Evolutionary conservation across 495 filamentous ascomycete species (phyloP), one percentile per base, ranked within the genome.

Genomic region (Penicillium maclennaniae): DNA sequence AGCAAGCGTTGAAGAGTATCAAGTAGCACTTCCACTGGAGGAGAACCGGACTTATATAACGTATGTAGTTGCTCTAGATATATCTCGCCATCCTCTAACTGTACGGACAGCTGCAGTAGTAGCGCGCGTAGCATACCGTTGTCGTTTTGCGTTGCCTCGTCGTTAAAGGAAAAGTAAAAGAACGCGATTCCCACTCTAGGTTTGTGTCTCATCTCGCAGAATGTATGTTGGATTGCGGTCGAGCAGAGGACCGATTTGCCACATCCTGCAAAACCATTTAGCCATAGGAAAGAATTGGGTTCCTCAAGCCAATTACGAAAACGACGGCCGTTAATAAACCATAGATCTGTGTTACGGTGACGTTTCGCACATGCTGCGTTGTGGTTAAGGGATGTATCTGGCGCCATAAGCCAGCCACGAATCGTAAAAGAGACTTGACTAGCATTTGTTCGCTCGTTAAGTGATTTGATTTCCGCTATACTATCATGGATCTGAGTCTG

Each of bases 241-340:
- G 69, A 70, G 48, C 67, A 70, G 0, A 71, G 60, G n/a, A 76
- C 60, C 12, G 69, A 72, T 45, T 74, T 76, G 15, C 72, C 70
- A 59, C 65, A 74, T 28, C 71, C 72, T 7, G 72, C 62, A 44
- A 74, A 70, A 1, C 72, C 72, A 38, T 68, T 59, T 0, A 76
- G 43, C 72, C 72, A 76, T 0, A 76, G 51, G 17, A 74, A 67
- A 2, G 72, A 73, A 39, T 71, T 69, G 2, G 16, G 45, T n/a
- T 68, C 45, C 2, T 8, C 44, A 10, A 72, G 47, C 72, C 72
- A 76, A n/a, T n/a, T 51, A 21, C 6, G 15, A 41, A 69, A 76
- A 20, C 31, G n/a, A 7, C 31, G 1, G 7, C 62, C 45, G 1
- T 70, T 56, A 37, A 74, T 34, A 14, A 74, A 57, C 71, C 71